These are phyloP conservation scores for Teratosphaeria viscida DNA, from an alignment of 2,329 filamentous ascomycete species.

Conservation along the genomic window DNA sequence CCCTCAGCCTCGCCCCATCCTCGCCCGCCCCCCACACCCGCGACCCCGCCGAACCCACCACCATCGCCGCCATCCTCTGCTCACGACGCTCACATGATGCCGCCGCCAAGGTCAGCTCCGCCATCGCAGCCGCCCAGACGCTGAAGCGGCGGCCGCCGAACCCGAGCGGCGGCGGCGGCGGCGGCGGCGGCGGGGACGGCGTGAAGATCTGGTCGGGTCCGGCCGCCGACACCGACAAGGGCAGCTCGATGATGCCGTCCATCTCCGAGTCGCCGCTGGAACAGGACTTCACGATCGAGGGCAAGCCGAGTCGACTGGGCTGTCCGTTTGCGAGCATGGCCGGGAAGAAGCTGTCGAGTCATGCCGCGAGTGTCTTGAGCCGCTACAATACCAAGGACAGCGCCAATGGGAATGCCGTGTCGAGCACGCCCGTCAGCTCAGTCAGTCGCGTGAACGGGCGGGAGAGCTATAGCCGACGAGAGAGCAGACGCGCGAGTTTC, in stretches of 20 bases:
- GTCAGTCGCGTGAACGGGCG: constrained; percentile 29
- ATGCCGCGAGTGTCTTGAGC: constrained; percentile 30
- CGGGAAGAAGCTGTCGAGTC: constrained; percentile 28
- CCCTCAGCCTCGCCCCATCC: constrained; percentile 22
- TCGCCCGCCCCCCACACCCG: constrained; percentile 15
- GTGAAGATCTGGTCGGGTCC: constrained; percentile 26
- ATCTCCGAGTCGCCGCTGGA: constrained; percentile 48
- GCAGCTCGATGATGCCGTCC: constrained; percentile 24
- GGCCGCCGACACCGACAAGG: constrained; percentile 28
- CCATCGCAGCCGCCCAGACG: neutral
- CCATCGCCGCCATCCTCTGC: constrained; percentile 24
- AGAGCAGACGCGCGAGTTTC: constrained; percentile 21
- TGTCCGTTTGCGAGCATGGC: constrained; percentile 64
- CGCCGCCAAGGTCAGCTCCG: constrained; percentile 18
- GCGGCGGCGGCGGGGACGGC: constrained; percentile 7
- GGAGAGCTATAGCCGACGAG: constrained; percentile 30
- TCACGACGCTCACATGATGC: constrained; percentile 25
- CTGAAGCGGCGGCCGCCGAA: neutral
- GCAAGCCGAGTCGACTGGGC: constrained; percentile 65
- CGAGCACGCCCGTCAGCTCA: constrained; percentile 17
- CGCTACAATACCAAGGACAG: constrained; percentile 22
- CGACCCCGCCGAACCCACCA: constrained; percentile 2
- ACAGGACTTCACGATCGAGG: constrained; percentile 81
- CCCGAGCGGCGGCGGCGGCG: neutral
- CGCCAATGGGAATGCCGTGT: neutral